A percentile compares a stretch with the other conserved stretches of the same genome.
Conservation (phyloP, 768 basidiomycete species). For the Trametes maxima region DNA sequence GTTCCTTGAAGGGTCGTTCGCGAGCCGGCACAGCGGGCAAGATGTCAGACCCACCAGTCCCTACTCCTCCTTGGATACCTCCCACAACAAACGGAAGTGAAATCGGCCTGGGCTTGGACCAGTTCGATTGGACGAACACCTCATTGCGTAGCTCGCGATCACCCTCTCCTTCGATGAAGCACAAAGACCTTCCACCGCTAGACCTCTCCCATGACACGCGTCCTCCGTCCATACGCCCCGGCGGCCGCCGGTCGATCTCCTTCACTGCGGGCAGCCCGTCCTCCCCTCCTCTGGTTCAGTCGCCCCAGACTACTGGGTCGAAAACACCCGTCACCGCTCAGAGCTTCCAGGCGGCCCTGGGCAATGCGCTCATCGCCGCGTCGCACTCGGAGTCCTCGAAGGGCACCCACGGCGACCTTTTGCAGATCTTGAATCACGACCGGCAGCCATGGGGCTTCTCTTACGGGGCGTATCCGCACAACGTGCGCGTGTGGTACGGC, state of each 20-base stretch:
- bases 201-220: conserved; percentile 39
- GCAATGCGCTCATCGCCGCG: conserved; percentile 88
- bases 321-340: conserved; percentile 33
- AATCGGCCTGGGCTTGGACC: conserved; percentile 33
- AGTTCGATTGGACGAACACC: conserved; percentile 50
- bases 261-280: conserved; percentile 54
- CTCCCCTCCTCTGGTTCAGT: conserved; percentile 48
- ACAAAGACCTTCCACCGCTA: conserved; percentile 35
- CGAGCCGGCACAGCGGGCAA: conserved; percentile 1
- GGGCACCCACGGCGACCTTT: conserved; percentile 87
- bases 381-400: conserved; percentile 94
- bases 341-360: conserved; percentile 65
- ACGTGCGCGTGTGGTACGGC: conserved; percentile 89
- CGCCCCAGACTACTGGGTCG: conserved; percentile 37
- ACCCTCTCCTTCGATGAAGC: conserved; percentile 25
- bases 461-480: conserved; percentile 76
- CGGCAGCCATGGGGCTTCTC: conserved; percentile 90
- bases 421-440: conserved; percentile 91
- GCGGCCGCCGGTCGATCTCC: conserved; percentile 74
- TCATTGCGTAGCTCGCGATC: conserved; percentile 24
- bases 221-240: conserved; percentile 42
- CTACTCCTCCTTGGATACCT: conserved; percentile 23
- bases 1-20: conserved; percentile 61
- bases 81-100: conserved; percentile 16
- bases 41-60: conserved; percentile 18